A percentile compares a stretch with the other conserved stretches of the same genome.
Evolutionary conservation across 257 asterid genomes (phyloP).

Genomic region (Salvia splendens): DNA sequence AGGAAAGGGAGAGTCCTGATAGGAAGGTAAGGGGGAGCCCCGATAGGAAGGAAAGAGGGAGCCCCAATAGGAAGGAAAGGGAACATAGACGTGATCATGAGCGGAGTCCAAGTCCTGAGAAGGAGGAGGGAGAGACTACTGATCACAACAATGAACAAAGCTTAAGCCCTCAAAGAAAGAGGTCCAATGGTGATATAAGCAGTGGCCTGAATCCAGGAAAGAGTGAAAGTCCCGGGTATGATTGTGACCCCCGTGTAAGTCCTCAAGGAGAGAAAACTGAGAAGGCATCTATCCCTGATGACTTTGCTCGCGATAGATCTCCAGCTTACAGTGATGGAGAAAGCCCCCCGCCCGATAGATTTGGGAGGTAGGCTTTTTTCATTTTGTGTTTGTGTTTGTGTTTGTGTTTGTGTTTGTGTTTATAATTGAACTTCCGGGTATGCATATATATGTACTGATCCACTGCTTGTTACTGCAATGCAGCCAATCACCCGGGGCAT

Average conservation of each 20-base stretch:
- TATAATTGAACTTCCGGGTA: too few species aligned
- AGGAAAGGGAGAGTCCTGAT: constrained; percentile 38
- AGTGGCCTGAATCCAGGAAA: constrained; percentile 36
- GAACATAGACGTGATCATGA: constrained; percentile 37
- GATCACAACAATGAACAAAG: constrained; percentile 36
- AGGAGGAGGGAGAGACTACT: constrained; percentile 40
- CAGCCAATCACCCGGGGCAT: constrained; percentile 54
- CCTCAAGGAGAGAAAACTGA: constrained; percentile 49
- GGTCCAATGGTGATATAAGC: constrained; percentile 40
- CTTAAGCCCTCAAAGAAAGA: constrained; percentile 46
- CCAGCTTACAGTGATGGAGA: constrained; percentile 54
- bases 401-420: neutral
- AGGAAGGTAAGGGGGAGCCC: constrained; percentile 50
- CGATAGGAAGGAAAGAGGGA: constrained; percentile 27
- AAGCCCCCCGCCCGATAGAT: constrained; percentile 48
- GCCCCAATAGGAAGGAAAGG: constrained; percentile 45
- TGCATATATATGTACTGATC: neutral
- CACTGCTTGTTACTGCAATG: constrained; percentile 28
- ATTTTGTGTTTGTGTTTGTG: neutral
- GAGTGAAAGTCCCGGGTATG: constrained; percentile 48
- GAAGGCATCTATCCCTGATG: constrained; percentile 43
- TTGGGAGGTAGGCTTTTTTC: constrained; percentile 45
- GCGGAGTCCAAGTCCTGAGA: constrained; percentile 43
- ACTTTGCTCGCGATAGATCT: constrained; percentile 41
- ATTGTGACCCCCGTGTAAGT: constrained; percentile 36